Evolutionary conservation across 345 rosid species (phyloP).

Genomic region (Ceriops decandra): DNA sequence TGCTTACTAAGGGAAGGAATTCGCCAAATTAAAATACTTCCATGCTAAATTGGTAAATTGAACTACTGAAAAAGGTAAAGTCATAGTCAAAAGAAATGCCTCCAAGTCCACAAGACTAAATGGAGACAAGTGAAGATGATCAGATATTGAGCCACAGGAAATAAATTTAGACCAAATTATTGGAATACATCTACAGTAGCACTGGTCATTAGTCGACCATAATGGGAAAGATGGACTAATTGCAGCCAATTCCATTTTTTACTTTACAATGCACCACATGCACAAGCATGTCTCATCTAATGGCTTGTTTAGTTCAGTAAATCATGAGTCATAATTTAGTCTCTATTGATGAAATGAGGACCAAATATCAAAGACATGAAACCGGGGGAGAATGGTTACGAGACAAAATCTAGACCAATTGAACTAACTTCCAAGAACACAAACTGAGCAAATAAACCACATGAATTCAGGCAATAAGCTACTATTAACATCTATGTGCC

Average conservation of each 20-base stretch:
- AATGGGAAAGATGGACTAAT: neutral
- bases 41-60: neutral
- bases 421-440: neutral
- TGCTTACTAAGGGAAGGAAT: too few species aligned
- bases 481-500: neutral
- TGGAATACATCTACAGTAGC: neutral
- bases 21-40: neutral
- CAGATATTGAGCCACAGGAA: neutral
- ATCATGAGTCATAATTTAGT: neutral
- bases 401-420: neutral
- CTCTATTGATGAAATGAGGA: neutral
- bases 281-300: neutral
- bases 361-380: neutral
- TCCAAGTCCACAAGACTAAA: neutral
- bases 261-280: neutral
- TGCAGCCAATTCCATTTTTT: neutral
- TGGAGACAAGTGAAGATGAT: neutral
- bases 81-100: neutral
- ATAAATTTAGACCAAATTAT: slow-evolving; percentile 5
- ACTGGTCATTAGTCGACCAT: neutral
- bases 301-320: slow-evolving; percentile 2
- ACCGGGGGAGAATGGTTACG: too few species aligned
- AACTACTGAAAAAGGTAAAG: neutral
- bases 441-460: neutral
- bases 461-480: neutral